Percentiles rank a stretch among this genome's conserved stretches.
phyloP scores from a whole-genome alignment of 495 filamentous ascomycete species.

The Hyphodiscus hymeniophilus region DNA sequence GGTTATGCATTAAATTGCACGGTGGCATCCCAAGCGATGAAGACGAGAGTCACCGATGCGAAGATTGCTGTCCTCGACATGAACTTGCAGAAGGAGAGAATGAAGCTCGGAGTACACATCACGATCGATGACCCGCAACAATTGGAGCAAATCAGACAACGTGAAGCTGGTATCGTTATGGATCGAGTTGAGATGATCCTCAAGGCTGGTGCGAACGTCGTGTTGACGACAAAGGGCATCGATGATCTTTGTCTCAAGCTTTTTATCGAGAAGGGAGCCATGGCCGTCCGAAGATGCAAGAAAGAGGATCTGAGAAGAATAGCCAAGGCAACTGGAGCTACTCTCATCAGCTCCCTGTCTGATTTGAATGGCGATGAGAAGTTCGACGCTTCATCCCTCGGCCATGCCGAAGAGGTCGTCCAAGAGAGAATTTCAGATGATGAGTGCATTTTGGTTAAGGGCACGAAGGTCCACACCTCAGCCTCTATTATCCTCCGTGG shows the following conservation, averaged over 20 bases:
- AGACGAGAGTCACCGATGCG: slow-evolving; percentile 82
- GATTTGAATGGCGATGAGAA: slow-evolving; percentile 97
- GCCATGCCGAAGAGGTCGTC: slow-evolving; percentile 86
- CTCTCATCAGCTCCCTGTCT: slow-evolving; percentile 82
- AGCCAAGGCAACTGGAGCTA: slow-evolving; percentile 92
- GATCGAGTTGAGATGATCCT: slow-evolving; percentile 96
- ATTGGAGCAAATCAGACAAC: slow-evolving; percentile 89
- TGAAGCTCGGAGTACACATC: slow-evolving; percentile 98
- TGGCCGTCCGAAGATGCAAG: slow-evolving; percentile 95
- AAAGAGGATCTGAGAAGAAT: slow-evolving; percentile 97
- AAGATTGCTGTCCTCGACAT: slow-evolving; percentile 98
- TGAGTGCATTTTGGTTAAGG: slow-evolving; percentile 95
- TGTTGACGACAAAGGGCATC: slow-evolving; percentile 97
- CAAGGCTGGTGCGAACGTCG: slow-evolving; percentile 92
- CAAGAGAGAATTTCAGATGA: slow-evolving; percentile 98
- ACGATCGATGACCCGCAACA: slow-evolving; percentile 96
- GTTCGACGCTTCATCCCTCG: slow-evolving; percentile 83
- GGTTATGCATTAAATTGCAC: slow-evolving; percentile 99
- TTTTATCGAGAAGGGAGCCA: slow-evolving; percentile 90
- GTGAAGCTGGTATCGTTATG: slow-evolving; percentile 86
- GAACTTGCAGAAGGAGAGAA: slow-evolving; percentile 96
- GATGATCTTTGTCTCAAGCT: slow-evolving; percentile 92
- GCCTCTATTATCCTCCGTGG: slow-evolving; percentile 96
- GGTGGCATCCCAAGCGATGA: slow-evolving; percentile 97
- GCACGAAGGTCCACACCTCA: slow-evolving; percentile 85